Evolutionary conservation across 2,329 filamentous ascomycete species (phyloP).

Genomic region (Bipolaris victoriae): DNA sequence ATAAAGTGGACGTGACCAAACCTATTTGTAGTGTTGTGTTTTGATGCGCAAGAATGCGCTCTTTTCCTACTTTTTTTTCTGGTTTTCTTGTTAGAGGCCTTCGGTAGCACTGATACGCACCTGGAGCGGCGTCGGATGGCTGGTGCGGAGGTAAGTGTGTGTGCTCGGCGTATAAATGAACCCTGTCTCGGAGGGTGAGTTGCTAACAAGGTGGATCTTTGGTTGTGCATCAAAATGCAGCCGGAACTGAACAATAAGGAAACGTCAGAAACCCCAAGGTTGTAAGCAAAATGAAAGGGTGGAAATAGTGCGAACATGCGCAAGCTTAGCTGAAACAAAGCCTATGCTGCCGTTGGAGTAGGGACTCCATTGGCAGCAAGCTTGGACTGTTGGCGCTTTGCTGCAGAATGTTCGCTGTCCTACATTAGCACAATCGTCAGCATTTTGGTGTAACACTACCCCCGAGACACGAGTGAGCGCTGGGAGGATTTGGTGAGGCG

Average conservation of each 20-base stretch:
- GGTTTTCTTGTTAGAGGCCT: slow-evolving; percentile 31
- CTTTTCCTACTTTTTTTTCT: slow-evolving; percentile 40
- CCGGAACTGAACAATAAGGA: slow-evolving; percentile 32
- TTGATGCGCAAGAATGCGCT: slow-evolving; percentile 8
- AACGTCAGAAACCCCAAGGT: slow-evolving; percentile 32
- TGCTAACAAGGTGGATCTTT: slow-evolving; percentile 18
- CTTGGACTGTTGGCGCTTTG: slow-evolving; percentile 44
- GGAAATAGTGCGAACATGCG: slow-evolving; percentile 35
- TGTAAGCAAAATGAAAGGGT: slow-evolving; percentile 19
- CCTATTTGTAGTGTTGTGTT: slow-evolving; percentile 23
- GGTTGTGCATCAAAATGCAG: slow-evolving; percentile 22
- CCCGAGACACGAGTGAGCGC: slow-evolving; percentile 23
- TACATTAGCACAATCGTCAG: slow-evolving; percentile 48
- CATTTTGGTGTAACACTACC: slow-evolving; percentile 29
- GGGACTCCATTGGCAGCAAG: slow-evolving; percentile 38
- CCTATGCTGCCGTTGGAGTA: slow-evolving; percentile 38
- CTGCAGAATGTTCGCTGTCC: slow-evolving; percentile 42
- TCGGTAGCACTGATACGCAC: slow-evolving; percentile 23
- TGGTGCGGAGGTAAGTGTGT: slow-evolving; percentile 9
- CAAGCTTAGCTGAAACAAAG: slow-evolving; percentile 37
- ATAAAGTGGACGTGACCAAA: slow-evolving; percentile 14
- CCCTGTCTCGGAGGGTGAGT: slow-evolving; percentile 7
- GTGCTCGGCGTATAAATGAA: neutral
- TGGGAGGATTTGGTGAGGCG: slow-evolving; percentile 27
- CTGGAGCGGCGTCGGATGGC: slow-evolving; percentile 16